These are phyloP conservation scores for Babjeviella inositovora DNA, from an alignment of 805 yeast species.

Conservation along the genomic window DNA sequence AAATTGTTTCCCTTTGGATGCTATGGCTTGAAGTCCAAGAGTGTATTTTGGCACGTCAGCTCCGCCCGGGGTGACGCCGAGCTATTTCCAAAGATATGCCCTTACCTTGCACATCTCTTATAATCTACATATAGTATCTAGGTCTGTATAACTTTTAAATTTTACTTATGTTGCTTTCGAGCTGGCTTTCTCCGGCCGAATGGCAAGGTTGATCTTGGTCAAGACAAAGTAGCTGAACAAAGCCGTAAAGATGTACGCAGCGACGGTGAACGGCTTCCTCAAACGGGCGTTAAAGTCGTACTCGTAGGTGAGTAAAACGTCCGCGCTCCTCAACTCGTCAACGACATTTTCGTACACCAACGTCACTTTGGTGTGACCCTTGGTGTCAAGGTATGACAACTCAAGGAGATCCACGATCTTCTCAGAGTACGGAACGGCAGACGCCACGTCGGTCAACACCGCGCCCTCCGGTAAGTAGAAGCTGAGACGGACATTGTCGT, in stretches of 20 bases:
- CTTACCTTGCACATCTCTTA: too few relatives aligned
- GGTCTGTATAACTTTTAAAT: too few relatives aligned
- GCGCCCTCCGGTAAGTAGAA: slow-evolving; percentile 86
- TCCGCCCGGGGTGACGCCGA: too few relatives aligned
- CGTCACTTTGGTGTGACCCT: slow-evolving; percentile 67
- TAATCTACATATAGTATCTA: too few relatives aligned
- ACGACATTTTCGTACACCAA: slow-evolving; percentile 43
- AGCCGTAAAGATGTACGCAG: slow-evolving; percentile 45
- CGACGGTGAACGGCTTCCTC: slow-evolving; percentile 51
- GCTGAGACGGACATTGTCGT: slow-evolving; percentile 40
- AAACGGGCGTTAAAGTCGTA: slow-evolving; percentile 36
- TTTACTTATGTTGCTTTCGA: too few relatives aligned
- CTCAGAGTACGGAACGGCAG: slow-evolving; percentile 30
- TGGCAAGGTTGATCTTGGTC: slow-evolving; percentile 24
- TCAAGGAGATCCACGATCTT: slow-evolving; percentile 13
- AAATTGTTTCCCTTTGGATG: too few relatives aligned
- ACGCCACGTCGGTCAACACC: slow-evolving; percentile 30
- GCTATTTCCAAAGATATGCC: too few relatives aligned
- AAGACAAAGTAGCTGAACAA: slow-evolving; percentile 35
- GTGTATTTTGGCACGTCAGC: too few relatives aligned
- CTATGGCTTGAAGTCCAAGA: too few relatives aligned
- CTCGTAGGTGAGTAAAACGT: slow-evolving; percentile 44
- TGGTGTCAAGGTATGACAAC: slow-evolving; percentile 54
- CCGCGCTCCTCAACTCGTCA: slow-evolving; percentile 46
- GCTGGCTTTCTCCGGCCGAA: too few relatives aligned